Base-by-base conservation (phyloP, 2,329 filamentous ascomycete genomes). In the Trichoderma atrobrunneum region DNA sequence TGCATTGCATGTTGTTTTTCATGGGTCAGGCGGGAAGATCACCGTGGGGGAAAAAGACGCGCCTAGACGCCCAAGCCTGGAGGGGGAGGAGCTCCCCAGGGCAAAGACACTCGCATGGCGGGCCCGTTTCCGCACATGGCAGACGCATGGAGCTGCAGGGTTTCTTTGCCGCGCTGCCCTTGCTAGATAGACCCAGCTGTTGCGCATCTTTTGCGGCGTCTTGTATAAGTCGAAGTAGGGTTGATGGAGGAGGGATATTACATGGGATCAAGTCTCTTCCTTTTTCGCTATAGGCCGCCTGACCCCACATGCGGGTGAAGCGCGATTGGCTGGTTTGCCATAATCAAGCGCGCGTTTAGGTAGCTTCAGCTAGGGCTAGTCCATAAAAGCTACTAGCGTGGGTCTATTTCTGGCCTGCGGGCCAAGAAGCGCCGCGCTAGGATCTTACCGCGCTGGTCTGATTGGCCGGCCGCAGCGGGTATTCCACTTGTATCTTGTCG, bases 341-440 rank as follows among this genome's bases (percentile, higher is more conserved):
- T 24, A 24, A 32, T 68, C 70, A 74, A 73, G 73, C 73, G 74
- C 74, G 74, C 74, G 72, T 74, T 43, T 73, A 73, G 67, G 61
- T 30, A 61, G 10, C 43, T n/a, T 48, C 39, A 39, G 16, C 3
- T 1, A 1, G 0, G 2, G 2, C 65, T 64, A 69, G 18, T 4
- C 71, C 39, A 1, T 1, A 56, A 26, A 0, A 2, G 8, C 21
- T 0, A 1, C 34, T 54, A 59, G 26, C 7, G 34, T 11, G 18
- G 18, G 30, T 70, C 71, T 72, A 70, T 66, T 70, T 72, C 62
- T 36, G 39, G 71, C 30, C n/a, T 16, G 16, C 36, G 39, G 24
- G 39, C 30, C 51, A 39, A 70, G 66, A 63, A 62, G 64, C 66
- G 71, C 71, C 54, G 56, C 59, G 67, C 66, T 65, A 72, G 71